Evolutionary conservation across 805 yeast genomes (phyloP).

Genomic region (Kazachstania taianensis): DNA sequence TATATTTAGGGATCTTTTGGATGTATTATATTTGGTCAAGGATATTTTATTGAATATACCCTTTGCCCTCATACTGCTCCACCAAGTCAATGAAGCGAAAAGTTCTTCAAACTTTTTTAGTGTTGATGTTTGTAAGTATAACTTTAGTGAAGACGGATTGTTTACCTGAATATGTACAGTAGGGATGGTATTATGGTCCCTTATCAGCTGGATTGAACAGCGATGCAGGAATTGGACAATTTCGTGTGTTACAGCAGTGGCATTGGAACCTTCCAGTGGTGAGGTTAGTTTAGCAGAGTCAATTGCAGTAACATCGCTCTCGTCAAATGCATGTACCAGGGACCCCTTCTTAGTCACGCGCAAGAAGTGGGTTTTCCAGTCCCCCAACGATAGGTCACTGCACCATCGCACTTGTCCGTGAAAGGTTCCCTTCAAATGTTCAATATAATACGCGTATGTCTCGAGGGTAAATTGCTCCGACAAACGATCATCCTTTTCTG

Average conservation of each 20-base stretch:
- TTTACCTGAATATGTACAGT: slow-evolving; percentile 12
- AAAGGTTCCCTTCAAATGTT: slow-evolving; percentile 12
- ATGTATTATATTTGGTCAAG: background rate
- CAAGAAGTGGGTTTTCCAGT: slow-evolving; percentile 18
- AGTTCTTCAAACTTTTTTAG: slow-evolving; percentile 32
- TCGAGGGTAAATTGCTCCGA: too few relatives aligned
- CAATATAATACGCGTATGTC: background rate
- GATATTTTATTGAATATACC: slow-evolving; percentile 45
- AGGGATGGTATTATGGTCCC: slow-evolving; percentile 6
- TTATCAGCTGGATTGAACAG: slow-evolving; percentile 17
- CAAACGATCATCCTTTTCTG: too few relatives aligned
- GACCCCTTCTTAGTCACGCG: slow-evolving; percentile 14
- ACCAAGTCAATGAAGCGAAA: slow-evolving; percentile 38
- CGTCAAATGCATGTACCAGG: slow-evolving; percentile 12
- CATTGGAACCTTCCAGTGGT: background rate
- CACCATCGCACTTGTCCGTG: slow-evolving; percentile 20
- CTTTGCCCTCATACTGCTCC: slow-evolving; percentile 45
- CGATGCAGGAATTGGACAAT: slow-evolving; percentile 19
- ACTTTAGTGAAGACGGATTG: slow-evolving; percentile 1
- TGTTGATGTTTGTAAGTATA: slow-evolving; percentile 15
- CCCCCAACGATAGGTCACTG: slow-evolving; percentile 10
- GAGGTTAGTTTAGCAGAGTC: slow-evolving; percentile 3
- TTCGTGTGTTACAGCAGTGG: slow-evolving; percentile 3
- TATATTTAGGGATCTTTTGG: background rate
- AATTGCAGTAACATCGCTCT: slow-evolving; percentile 1